phyloP scores from a whole-genome alignment of 805 yeast genomes.

The Saccharomycopsis guyanensis region DNA sequence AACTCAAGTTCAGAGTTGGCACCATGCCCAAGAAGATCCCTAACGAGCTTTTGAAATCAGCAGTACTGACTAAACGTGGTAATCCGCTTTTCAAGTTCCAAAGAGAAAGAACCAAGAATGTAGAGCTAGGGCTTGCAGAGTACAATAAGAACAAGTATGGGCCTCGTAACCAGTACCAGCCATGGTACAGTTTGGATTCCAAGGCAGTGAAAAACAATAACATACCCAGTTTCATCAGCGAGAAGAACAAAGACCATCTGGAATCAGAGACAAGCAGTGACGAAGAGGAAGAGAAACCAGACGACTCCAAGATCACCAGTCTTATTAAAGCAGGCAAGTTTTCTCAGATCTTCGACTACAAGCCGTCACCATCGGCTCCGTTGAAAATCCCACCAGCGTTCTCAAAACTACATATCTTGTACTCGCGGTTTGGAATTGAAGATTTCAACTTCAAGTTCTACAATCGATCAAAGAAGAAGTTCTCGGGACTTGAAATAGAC shows the following conservation, averaged over 20 bases:
- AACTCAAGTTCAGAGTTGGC: constrained; percentile 41
- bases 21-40: constrained; percentile 19
- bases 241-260: constrained; percentile 28
- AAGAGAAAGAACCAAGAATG: constrained; percentile 3
- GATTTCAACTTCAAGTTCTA: constrained; percentile 88
- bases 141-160: constrained; percentile 56
- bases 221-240: constrained; percentile 55
- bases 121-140: constrained; percentile 20
- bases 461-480: constrained; percentile 49
- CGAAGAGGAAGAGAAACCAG: constrained; percentile 17
- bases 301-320: constrained; percentile 15
- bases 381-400: constrained; percentile 56
- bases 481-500: constrained; percentile 86
- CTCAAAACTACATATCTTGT: constrained; percentile 64
- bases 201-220: constrained; percentile 26
- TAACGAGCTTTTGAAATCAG: constrained; percentile 30
- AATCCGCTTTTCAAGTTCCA: not conserved
- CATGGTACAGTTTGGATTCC: constrained; percentile 33
- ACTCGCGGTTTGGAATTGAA: constrained; percentile 85
- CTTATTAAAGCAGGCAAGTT: not conserved
- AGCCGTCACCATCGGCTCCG: constrained; percentile 6
- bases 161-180: constrained; percentile 40
- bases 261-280: constrained; percentile 26
- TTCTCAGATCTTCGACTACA: constrained; percentile 14
- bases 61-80: constrained; percentile 2